A percentile compares a stretch with the other conserved stretches of the same genome.
Evolutionary conservation across 768 basidiomycete species (phyloP).

Genomic region (Tricholoma furcatifolium): DNA sequence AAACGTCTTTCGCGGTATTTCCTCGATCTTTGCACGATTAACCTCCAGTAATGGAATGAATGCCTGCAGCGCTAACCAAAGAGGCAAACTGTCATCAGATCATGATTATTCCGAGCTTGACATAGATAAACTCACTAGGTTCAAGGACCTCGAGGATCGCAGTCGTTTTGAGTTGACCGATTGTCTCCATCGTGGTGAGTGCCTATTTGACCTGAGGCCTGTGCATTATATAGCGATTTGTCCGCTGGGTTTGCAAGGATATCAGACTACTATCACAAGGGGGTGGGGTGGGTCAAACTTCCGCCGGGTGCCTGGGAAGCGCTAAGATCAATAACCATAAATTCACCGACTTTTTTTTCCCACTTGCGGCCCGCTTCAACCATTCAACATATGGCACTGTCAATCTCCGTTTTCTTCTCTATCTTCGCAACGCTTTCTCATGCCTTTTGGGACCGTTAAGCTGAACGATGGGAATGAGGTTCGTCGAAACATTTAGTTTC

Average conservation of each 20-base stretch:
- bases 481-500: neutral
- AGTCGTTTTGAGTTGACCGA: conserved; percentile 29
- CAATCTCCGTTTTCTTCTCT: too few species aligned
- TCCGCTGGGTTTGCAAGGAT: too few species aligned
- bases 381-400: too few species aligned
- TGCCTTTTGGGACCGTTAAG: neutral
- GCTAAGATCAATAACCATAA: too few species aligned
- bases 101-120: neutral
- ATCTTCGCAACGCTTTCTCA: too few species aligned
- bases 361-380: too few species aligned
- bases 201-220: neutral
- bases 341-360: too few species aligned
- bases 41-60: conserved; percentile 43
- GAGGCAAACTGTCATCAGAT: neutral
- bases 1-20: conserved; percentile 53
- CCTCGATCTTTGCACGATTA: conserved; percentile 43
- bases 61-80: neutral
- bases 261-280: neutral
- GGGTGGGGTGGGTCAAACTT: too few species aligned
- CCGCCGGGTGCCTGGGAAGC: too few species aligned
- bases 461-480: conserved; percentile 18
- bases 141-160: conserved; percentile 29
- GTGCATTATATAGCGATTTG: too few species aligned
- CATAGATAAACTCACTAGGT: conserved; percentile 28
- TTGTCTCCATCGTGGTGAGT: conserved; percentile 30